Evolutionary conservation across 257 asterid genomes (phyloP), one percentile per base, ranked within the genome.

Genomic region (Verbena officinalis): DNA sequence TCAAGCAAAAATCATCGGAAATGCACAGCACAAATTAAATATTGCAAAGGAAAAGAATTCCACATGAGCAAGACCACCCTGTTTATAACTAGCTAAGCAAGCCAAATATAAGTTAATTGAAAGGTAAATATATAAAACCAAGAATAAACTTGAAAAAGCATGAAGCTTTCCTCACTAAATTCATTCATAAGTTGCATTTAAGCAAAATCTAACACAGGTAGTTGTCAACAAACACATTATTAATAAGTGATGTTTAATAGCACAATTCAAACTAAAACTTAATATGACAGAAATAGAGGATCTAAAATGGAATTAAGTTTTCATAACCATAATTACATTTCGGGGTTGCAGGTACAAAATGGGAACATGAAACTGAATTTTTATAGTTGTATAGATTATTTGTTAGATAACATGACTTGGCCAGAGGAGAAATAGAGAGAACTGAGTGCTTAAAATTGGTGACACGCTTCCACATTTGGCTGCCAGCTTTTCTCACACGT

Each of bases 1-100:
- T 65, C 62, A 76, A 56, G 60, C 36, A 44, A 63, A 70, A 44
- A 48, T 21, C 45, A 45, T 46, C 55, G n/a, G 3, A 17, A 38
- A 49, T 21, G 27, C 63, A 65, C 62, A 64, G 54, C 39, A 58
- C 40, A 22, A 50, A 52, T 48, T n/a, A 31, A 38, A 59, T 59
- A 19, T 55, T 15, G 56, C 48, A 21, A 57, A 56, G 51, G 56
- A 23, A 21, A 69, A 59, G 27, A 65, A 51, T 10, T 24, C 19
- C 7, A 6, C 19, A 31, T 62, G 33, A 39, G 31, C 67, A 22
- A 46, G 54, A 54, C 36, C 34, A 46, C 54, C 68, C 21, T 9
- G 42, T 59, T 66, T 64, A 27, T 56, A 69, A 61, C 46, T 44
- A 50, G 54, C 21, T 53, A 51, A 57, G 40, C 33, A 27, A 24